Base-by-base conservation (phyloP, 2,329 filamentous ascomycete genomes). In the Fragosphaeria purpurea region DNA sequence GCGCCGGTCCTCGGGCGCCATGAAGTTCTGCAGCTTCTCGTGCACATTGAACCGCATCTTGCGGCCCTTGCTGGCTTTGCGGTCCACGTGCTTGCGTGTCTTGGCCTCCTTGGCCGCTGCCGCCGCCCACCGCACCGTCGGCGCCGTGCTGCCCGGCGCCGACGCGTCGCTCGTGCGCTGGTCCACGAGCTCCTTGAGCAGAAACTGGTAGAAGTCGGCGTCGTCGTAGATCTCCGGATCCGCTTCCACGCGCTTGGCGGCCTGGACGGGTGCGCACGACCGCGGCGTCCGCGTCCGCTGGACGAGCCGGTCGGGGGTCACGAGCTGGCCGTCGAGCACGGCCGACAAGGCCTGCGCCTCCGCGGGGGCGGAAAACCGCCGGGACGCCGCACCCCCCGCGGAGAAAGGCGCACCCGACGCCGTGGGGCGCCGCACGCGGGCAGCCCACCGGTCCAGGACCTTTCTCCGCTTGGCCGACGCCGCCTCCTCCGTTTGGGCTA, bases 21-120 rank as follows among this genome's bases (percentile, higher is more conserved):
- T 96, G 63, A 97, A 97, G 66, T 96, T 96, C 70, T 95, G 88
- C 62, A 98, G 68, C 72, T 97, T 97, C 71, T 97, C 91, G 63
- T 97, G 90, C 44, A 96, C 88, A 12, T 87, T 93, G 68, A 91
- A 98, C 40, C 88, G 78, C 76, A 98, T 79, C 71, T 96, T 96
- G 46, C 93, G 76, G 6, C 93, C 93, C 69, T 97, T 97, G 64
- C 88, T 95, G 0, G 93, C 93, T 64, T 90, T 93, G 22, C 90
- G 90, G 65, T 98, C 93, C 5, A 97, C 86, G 34, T 83, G 79
- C 63, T 87, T 86, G 68, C 86, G 85, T 52, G 85, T 77, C 73
- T 91, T 95, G 50, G 82, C 83, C 60, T 89, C 85, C 62, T 85
- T 80, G 40, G 81, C 76, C 38, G 85, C 82, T 34, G 82, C 78